Evolutionary conservation across 2,329 filamentous ascomycete genomes (phyloP), one percentile per base, ranked within the genome.

Genomic region (Aspergillus unguis): DNA sequence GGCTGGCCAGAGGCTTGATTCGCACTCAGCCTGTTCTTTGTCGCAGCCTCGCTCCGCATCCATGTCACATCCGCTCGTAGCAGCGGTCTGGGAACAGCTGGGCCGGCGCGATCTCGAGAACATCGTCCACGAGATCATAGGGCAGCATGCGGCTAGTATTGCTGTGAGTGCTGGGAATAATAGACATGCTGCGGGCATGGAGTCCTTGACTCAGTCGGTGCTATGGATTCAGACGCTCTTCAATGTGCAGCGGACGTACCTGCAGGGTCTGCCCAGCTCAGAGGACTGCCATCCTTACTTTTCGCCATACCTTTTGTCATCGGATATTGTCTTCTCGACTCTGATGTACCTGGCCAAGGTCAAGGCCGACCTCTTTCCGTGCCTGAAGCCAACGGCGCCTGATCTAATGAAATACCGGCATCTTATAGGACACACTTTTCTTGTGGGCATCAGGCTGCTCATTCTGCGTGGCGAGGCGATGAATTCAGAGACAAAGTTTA

Each of bases 211-310:
- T 25, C 61, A 59, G 41, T 58, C 63, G 3, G 62, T 71, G 23
- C 61, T 66, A 41, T 71, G 69, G 69, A 66, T 71, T 47, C 69
- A 70, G 50, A 65, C 64, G 6, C 64, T 71, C 6, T 71, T 69
- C 55, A 68, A 71, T 54, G 49, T 67, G 26, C 68, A 71, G 52
- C 63, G 69, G 46, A 62, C 64, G 36, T 68, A 69, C 54, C 53
- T 71, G 7, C 65, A 62, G 44, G 69, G 66, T 1, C 51, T 61
- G 49, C 58, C 60, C 2, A 64, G 59, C 6, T 48, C 65, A 3
- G 51, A 58, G 8, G 67, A 68, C 50, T 67, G 65, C 44, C 63
- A 66, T 42, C 63, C 65, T 3, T 65, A 63, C 47, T 59, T 69
- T 17, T 38, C 62, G 3, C 61, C 65, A 10, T 68, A 61, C 48